Conservation (phyloP, 148 eudicot species). For the Euryodendron excelsum region DNA sequence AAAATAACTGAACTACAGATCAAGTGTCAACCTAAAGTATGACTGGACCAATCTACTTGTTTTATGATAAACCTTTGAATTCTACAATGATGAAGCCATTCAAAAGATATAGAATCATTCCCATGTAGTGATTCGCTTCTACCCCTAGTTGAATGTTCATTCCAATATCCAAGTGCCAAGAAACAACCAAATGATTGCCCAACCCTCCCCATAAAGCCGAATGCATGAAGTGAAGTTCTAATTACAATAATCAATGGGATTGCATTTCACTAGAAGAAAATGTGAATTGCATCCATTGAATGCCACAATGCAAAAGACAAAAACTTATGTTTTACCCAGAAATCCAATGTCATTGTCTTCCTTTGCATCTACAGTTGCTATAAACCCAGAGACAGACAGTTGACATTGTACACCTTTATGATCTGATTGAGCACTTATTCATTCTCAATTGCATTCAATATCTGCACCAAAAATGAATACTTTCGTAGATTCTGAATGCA, state of each 20-base stretch:
- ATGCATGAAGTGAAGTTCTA: slow-evolving; percentile 11
- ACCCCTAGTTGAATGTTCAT: slow-evolving; percentile 88
- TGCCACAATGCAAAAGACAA: background rate
- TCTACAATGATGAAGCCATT: background rate
- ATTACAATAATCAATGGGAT: background rate
- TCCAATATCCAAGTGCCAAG: slow-evolving; percentile 86
- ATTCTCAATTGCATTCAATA: slow-evolving; percentile 78
- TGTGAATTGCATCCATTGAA: background rate
- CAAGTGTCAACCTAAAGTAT: no score
- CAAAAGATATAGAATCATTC: slow-evolving; percentile 39
- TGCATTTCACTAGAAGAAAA: background rate
- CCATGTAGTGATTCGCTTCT: slow-evolving; percentile 96
- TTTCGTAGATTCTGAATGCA: background rate
- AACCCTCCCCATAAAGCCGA: slow-evolving; percentile 87
- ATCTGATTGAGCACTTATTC: slow-evolving; percentile 75
- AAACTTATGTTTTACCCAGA: slow-evolving; percentile 76
- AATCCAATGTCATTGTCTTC: slow-evolving; percentile 95
- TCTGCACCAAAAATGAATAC: slow-evolving; percentile 38
- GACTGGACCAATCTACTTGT: no score
- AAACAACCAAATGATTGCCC: slow-evolving; percentile 95
- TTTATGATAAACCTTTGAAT: background rate
- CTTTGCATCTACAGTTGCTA: slow-evolving; percentile 87
- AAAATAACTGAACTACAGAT: no score
- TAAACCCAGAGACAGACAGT: slow-evolving; percentile 93
- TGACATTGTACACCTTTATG: slow-evolving; percentile 69